phyloP scores from a whole-genome alignment of 169 alveolate genomes.

The Eimeria falciformis region DNA sequence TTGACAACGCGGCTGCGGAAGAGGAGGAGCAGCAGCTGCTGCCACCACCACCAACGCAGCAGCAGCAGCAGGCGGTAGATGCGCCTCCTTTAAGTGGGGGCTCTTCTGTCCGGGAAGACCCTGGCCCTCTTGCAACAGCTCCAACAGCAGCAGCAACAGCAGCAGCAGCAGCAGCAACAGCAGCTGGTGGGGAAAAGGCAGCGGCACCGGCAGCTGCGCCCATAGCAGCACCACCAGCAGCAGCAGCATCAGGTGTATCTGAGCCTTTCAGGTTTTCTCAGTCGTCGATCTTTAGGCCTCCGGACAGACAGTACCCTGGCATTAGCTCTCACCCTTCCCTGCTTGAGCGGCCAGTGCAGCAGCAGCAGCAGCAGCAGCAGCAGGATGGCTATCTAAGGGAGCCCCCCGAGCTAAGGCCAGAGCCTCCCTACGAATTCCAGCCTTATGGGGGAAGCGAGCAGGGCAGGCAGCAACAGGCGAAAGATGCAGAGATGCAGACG shows the following conservation, averaged over 20 bases:
- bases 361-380: slow-evolving; percentile 46
- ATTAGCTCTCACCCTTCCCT: not conserved
- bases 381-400: not conserved
- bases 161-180: slow-evolving; percentile 47
- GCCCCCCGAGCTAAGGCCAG: slow-evolving; percentile 63
- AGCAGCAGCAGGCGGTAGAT: not conserved
- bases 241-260: not conserved
- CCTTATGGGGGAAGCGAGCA: not conserved
- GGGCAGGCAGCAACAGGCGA: slow-evolving; percentile 49
- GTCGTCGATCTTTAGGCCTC: not conserved
- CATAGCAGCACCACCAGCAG: not conserved
- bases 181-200: not conserved
- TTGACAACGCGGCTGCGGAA: slow-evolving; percentile 37
- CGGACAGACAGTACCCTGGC: slow-evolving; percentile 1
- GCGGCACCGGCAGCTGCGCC: slow-evolving; percentile 45
- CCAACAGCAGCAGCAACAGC: slow-evolving; percentile 21
- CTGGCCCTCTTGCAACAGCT: not conserved
- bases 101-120: not conserved
- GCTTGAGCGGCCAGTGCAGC: slow-evolving; percentile 21
- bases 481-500: slow-evolving; percentile 55
- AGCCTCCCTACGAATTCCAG: slow-evolving; percentile 45
- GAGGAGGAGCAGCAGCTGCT: slow-evolving; percentile 27
- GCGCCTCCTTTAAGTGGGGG: not conserved
- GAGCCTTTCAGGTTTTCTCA: not conserved
- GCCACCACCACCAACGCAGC: not conserved